Conservation (phyloP, 2,329 filamentous ascomycete species). For the Xylariaceae sp. region DNA sequence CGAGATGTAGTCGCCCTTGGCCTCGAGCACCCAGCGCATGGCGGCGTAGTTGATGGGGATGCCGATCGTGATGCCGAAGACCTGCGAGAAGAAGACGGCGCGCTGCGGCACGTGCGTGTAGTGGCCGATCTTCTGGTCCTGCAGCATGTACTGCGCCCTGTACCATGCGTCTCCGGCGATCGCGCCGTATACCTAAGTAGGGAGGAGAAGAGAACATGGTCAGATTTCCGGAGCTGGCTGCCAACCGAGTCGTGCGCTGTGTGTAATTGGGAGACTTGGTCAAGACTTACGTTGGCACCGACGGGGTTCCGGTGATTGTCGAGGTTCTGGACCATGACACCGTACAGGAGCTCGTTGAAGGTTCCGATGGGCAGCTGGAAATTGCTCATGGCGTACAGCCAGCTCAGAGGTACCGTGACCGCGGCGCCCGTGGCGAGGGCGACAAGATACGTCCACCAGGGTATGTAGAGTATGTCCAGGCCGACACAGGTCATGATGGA, state of each 20-base stretch:
- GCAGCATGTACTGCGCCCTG: conserved; percentile 47
- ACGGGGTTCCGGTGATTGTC: conserved; percentile 46
- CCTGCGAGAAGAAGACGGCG: conserved; percentile 52
- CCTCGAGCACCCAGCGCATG: conserved; percentile 51
- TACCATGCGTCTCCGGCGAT: conserved; percentile 58
- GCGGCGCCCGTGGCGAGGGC: conserved; percentile 46
- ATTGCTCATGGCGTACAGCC: conserved; percentile 54
- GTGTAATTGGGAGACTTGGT: no score
- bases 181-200: conserved; percentile 39
- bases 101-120: conserved; percentile 56
- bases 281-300: conserved; percentile 37
- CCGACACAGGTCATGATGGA: conserved; percentile 42
- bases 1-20: conserved; percentile 47
- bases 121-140: conserved; percentile 58
- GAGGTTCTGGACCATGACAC: conserved; percentile 49
- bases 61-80: conserved; percentile 51
- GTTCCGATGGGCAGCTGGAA: conserved; percentile 46
- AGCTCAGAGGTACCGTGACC: conserved; percentile 49
- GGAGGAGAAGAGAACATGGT: neutral
- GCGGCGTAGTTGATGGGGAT: conserved; percentile 56
- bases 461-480: conserved; percentile 47
- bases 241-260: no score
- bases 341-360: conserved; percentile 53
- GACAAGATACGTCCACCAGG: conserved; percentile 52
- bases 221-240: no score